These are phyloP conservation scores for Geotrichum citri-aurantii DNA, from an alignment of 1,139 yeast genomes.

Conservation along the genomic window DNA sequence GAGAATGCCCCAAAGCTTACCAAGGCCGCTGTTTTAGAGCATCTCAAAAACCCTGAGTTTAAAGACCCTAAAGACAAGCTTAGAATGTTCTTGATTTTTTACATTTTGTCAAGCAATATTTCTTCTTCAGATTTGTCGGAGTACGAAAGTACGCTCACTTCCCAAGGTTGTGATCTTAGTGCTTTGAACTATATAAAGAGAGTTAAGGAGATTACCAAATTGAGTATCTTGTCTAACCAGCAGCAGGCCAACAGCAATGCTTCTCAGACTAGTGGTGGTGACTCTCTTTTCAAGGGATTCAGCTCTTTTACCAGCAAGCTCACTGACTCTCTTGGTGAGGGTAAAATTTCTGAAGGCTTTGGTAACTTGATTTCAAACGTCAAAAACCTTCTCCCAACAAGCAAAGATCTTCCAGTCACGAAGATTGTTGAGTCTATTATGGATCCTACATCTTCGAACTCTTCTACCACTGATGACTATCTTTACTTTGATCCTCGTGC, in stretches of 20 bases:
- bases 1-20: conserved; percentile 49
- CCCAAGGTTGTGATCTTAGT: conserved; percentile 56
- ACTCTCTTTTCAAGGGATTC: conserved; percentile 55
- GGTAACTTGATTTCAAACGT: conserved; percentile 85
- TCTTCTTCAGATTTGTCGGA: conserved; percentile 57
- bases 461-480: conserved; percentile 67
- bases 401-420: conserved; percentile 82
- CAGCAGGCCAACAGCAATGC: conserved; percentile 21
- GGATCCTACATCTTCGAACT: conserved; percentile 59
- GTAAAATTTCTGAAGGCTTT: conserved; percentile 74
- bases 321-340: conserved; percentile 51
- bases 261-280: conserved; percentile 31
- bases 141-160: conserved; percentile 58
- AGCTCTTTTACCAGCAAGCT: conserved; percentile 72
- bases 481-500: conserved; percentile 81
- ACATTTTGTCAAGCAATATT: conserved; percentile 49
- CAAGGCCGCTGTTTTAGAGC: conserved; percentile 42
- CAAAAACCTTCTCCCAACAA: conserved; percentile 80
- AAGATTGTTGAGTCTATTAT: conserved; percentile 84
- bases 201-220: conserved; percentile 70
- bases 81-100: conserved; percentile 77
- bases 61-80: conserved; percentile 68
- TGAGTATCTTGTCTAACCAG: conserved; percentile 46
- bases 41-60: conserved; percentile 38
- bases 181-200: conserved; percentile 70